These are phyloP conservation scores for Botryobasidium botryosum DNA, from an alignment of 768 basidiomycete genomes.

Conservation along the genomic window DNA sequence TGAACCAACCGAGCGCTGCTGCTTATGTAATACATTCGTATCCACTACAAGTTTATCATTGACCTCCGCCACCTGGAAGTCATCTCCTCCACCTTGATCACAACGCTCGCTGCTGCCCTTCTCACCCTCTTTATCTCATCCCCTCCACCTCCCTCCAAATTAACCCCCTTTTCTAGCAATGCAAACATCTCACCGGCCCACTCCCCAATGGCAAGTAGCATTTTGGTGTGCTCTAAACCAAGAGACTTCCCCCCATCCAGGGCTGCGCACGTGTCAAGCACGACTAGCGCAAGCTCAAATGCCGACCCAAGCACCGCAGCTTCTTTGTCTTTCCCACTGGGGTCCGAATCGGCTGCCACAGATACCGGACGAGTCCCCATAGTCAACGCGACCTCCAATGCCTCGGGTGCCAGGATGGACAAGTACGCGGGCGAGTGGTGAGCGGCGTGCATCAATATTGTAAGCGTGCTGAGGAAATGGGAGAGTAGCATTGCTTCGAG, in stretches of 20 bases:
- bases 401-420: conserved; percentile 60
- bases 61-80: conserved; percentile 49
- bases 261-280: conserved; percentile 58
- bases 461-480: conserved; percentile 57
- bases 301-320: conserved; percentile 58
- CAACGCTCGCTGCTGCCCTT: conserved; percentile 59
- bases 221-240: conserved; percentile 52
- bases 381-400: conserved; percentile 68
- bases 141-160: conserved; percentile 47
- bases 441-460: conserved; percentile 67
- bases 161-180: conserved; percentile 45
- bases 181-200: conserved; percentile 63
- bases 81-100: conserved; percentile 64
- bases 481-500: conserved; percentile 62
- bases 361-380: conserved; percentile 53
- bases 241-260: conserved; percentile 62
- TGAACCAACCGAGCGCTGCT: background rate
- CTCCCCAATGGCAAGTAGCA: conserved; percentile 56
- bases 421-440: conserved; percentile 70
- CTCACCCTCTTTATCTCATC: conserved; percentile 41
- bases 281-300: conserved; percentile 60
- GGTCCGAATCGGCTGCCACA: conserved; percentile 19
- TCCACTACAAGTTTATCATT: conserved; percentile 21
- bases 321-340: conserved; percentile 31
- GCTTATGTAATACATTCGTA: background rate